Percentiles rank a stretch among this genome's conserved stretches.
Conservation (phyloP, 2,329 filamentous ascomycete species). For the Fusarium foetens region DNA sequence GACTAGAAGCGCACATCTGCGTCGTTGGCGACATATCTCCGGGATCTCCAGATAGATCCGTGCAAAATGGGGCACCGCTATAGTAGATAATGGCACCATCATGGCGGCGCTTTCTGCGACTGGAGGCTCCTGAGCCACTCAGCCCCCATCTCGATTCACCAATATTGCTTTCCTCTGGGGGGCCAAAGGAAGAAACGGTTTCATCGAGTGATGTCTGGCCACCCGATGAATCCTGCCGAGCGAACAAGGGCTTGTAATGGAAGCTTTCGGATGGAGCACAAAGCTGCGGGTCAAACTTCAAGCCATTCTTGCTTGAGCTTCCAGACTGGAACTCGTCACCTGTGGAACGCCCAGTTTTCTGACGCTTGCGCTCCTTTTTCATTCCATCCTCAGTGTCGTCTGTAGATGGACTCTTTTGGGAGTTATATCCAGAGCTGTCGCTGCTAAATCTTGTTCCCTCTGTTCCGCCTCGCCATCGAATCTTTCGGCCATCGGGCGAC, state of each 20-base stretch:
- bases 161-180: conserved; percentile 59
- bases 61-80: conserved; percentile 81
- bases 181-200: conserved; percentile 60
- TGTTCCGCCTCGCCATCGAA: conserved; percentile 79
- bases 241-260: conserved; percentile 73
- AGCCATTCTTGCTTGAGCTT: conserved; percentile 51
- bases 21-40: conserved; percentile 60
- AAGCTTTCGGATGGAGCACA: conserved; percentile 60
- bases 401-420: conserved; percentile 59
- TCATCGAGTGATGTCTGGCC: conserved; percentile 61
- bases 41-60: conserved; percentile 77
- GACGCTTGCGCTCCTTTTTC: conserved; percentile 58
- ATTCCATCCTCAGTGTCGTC: conserved; percentile 60
- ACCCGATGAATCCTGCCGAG: conserved; percentile 59
- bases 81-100: conserved; percentile 88
- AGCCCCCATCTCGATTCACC: conserved; percentile 59
- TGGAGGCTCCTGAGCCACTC: conserved; percentile 60
- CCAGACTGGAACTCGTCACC: conserved; percentile 50
- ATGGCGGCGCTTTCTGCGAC: conserved; percentile 63
- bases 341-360: conserved; percentile 53
- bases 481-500: conserved; percentile 79
- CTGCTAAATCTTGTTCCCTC: conserved; percentile 73
- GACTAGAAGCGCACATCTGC: conserved; percentile 59
- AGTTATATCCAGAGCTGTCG: conserved; percentile 66
- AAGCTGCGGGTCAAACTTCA: conserved; percentile 53